phyloP scores from a whole-genome alignment of 129 eudicot genomes.

The Artemisia annua region DNA sequence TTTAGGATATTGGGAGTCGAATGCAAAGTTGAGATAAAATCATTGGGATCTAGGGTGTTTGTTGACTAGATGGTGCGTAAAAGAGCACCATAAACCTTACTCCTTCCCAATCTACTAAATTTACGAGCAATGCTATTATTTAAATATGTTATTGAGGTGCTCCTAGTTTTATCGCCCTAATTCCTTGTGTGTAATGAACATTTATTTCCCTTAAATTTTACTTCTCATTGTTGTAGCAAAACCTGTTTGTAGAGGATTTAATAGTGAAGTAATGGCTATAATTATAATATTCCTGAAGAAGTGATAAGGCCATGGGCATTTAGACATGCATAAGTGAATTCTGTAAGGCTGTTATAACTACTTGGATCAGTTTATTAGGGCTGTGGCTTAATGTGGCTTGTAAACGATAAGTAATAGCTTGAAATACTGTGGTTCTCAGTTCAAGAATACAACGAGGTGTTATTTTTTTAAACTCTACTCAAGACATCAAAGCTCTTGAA shows the following conservation, averaged over 20 bases:
- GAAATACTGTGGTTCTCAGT: constrained; percentile 1
- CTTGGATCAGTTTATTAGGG: background rate
- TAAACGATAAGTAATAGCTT: background rate
- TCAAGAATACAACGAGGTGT: too few species aligned
- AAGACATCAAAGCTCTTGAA: background rate
- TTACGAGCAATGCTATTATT: background rate
- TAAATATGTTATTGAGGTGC: constrained; percentile 13
- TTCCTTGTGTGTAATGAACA: background rate
- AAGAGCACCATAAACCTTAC: too few species aligned
- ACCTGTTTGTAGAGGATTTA: background rate
- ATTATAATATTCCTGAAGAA: background rate
- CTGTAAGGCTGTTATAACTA: background rate
- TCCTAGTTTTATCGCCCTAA: background rate
- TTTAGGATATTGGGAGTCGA: too few species aligned
- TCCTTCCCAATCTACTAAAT: too few species aligned
- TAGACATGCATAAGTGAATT: background rate
- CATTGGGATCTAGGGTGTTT: too few species aligned
- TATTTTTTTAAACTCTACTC: too few species aligned
- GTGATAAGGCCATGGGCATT: constrained; percentile 6
- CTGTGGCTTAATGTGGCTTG: background rate
- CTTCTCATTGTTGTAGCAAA: background rate
- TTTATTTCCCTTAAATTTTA: background rate
- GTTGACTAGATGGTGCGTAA: too few species aligned
- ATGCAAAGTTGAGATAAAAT: too few species aligned
- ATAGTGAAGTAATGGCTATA: constrained; percentile 6